Percentiles rank a stretch among this genome's conserved stretches.
phyloP scores from a whole-genome alignment of 164 flowering plant genomes.

The Stephania yunnanensis region DNA sequence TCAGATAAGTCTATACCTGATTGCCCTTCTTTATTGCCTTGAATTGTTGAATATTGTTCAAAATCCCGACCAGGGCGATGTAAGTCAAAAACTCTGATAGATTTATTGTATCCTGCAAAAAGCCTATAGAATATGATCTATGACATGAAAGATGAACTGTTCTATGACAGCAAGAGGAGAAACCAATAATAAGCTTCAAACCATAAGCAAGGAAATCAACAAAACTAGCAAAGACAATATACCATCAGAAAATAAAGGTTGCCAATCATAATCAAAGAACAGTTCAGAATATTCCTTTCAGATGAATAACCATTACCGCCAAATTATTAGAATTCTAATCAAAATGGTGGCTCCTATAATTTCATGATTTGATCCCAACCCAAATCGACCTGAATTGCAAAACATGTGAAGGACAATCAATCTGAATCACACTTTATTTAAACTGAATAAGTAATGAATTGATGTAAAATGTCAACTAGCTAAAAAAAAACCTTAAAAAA shows the following conservation, averaged over 20 bases:
- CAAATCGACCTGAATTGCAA: too few species aligned
- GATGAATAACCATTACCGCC: background rate
- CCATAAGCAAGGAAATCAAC: background rate
- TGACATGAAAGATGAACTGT: background rate
- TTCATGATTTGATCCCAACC: too few species aligned
- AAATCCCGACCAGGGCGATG: conserved; percentile 97
- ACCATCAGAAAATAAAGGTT: background rate
- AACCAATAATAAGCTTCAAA: background rate
- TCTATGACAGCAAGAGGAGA: background rate
- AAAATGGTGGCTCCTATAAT: too few species aligned
- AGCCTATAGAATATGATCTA: conserved; percentile 41
- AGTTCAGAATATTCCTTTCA: background rate
- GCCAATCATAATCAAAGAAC: background rate
- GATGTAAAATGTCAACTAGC: too few species aligned
- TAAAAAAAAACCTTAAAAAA: too few species aligned
- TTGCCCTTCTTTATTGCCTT: conserved; percentile 84
- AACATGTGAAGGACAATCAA: too few species aligned
- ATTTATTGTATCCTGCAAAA: conserved; percentile 90
- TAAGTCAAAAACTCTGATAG: conserved; percentile 72
- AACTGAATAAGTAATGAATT: too few species aligned
- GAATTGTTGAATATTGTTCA: conserved; percentile 61
- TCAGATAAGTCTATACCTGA: conserved; percentile 42
- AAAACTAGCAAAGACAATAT: background rate
- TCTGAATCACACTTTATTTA: too few species aligned
- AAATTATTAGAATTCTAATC: too few species aligned